Conservation (phyloP, 2,329 filamentous ascomycete species). For the Mariannaea sp. region DNA sequence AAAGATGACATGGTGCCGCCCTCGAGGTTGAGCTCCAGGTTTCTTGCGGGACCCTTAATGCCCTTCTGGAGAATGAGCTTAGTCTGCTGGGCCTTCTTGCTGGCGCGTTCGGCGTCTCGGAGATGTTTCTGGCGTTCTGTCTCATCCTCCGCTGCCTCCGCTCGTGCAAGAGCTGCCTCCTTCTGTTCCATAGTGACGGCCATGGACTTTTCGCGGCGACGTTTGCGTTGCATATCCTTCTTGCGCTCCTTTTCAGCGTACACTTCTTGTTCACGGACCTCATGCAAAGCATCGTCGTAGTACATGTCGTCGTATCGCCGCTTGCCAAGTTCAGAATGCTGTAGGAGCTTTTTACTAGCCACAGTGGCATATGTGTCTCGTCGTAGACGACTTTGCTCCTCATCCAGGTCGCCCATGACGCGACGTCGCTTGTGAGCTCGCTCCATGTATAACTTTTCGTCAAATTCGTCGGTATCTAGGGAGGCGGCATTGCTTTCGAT, state of each 20-base stretch:
- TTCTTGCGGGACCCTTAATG: slow-evolving; percentile 74
- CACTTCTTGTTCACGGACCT: slow-evolving; percentile 88
- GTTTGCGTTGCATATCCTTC: slow-evolving; percentile 99
- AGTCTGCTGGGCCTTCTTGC: slow-evolving; percentile 91
- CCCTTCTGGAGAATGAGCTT: slow-evolving; percentile 86
- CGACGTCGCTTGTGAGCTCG: slow-evolving; percentile 68
- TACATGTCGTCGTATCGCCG: slow-evolving; percentile 76
- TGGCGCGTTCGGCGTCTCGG: slow-evolving; percentile 84
- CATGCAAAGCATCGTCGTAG: slow-evolving; percentile 79
- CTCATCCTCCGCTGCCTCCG: slow-evolving; percentile 79
- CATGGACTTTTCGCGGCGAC: slow-evolving; percentile 93
- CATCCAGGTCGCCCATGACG: slow-evolving; percentile 68
- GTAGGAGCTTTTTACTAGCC: slow-evolving; percentile 65
- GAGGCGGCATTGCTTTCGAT: slow-evolving; percentile 54
- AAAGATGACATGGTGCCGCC: slow-evolving; percentile 87
- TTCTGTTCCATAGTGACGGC: slow-evolving; percentile 91
- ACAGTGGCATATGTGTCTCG: slow-evolving; percentile 62
- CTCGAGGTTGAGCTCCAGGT: slow-evolving; percentile 78
- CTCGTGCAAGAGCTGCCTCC: slow-evolving; percentile 78
- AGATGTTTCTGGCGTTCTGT: slow-evolving; percentile 80
- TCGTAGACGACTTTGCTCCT: slow-evolving; percentile 65
- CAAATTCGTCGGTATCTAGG: slow-evolving; percentile 50
- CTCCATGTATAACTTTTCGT: slow-evolving; percentile 57
- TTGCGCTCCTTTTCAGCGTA: slow-evolving; percentile 98
- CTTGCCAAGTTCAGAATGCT: slow-evolving; percentile 73